Conservation (phyloP, 1,139 yeast species). For the Waltiozyma solani region DNA sequence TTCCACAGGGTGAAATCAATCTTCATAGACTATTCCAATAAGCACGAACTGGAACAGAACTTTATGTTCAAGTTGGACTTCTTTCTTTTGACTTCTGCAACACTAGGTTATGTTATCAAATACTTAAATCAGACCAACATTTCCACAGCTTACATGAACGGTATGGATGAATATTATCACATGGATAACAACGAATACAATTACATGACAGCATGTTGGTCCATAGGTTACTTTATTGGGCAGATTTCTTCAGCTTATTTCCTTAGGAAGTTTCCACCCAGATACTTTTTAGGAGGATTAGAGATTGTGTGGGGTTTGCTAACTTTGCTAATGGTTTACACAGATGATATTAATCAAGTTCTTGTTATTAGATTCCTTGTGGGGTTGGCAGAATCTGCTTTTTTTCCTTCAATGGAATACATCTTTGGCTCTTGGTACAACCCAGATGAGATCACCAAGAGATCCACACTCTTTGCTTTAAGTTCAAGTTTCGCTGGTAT, state of each 20-base stretch:
- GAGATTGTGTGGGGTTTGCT: conserved; percentile 61
- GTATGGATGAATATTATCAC: conserved; percentile 50
- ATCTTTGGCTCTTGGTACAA: conserved; percentile 2
- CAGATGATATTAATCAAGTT: conserved; percentile 27
- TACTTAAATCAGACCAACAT: conserved; percentile 49
- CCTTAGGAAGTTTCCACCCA: conserved; percentile 42
- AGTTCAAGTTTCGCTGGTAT: conserved; percentile 32
- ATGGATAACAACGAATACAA: conserved; percentile 41
- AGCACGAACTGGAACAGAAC: conserved; percentile 31
- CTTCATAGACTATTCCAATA: conserved; percentile 30
- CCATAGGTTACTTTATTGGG: conserved; percentile 49
- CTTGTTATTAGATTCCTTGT: conserved; percentile 43
- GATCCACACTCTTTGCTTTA: conserved; percentile 1
- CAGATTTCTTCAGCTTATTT: conserved; percentile 38
- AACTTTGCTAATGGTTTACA: conserved; percentile 36
- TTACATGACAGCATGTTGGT: conserved; percentile 46
- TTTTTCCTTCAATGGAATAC: conserved; percentile 19
- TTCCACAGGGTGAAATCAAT: conserved; percentile 4
- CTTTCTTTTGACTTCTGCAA: neutral
- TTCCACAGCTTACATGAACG: conserved; percentile 57
- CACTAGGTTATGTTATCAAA: conserved; percentile 25
- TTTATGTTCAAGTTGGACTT: conserved; percentile 19
- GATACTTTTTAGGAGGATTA: conserved; percentile 32
- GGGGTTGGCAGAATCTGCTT: conserved; percentile 26
- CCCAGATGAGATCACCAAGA: neutral